A percentile compares a stretch with the other conserved stretches of the same genome.
Evolutionary conservation across 208 protist genomes (phyloP).

Genomic region (Leishmania braziliensis): DNA sequence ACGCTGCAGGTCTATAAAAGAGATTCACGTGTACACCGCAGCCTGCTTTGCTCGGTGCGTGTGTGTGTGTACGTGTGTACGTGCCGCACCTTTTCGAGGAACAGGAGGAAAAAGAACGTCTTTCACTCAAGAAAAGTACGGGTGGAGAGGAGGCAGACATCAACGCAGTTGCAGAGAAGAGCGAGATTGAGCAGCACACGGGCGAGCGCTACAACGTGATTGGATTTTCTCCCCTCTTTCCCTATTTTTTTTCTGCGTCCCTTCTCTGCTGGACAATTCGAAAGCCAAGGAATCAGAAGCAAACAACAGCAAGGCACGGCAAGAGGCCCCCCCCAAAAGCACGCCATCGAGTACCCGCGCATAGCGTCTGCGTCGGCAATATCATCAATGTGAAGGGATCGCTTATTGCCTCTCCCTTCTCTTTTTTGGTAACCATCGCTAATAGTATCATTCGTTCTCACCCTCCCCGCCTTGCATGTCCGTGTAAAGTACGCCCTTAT

Average conservation of each 20-base stretch:
- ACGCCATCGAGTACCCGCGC: too few species aligned
- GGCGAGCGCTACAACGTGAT: not conserved
- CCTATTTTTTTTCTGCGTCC: not conserved
- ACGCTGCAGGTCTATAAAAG: not conserved
- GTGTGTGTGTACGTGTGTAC: not conserved
- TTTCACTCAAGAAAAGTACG: not conserved
- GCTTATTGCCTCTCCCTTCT: not conserved
- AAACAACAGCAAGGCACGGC: not conserved
- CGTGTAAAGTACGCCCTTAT: not conserved
- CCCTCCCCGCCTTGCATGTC: not conserved
- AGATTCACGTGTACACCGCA: not conserved
- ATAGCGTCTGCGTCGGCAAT: not conserved
- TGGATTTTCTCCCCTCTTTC: not conserved
- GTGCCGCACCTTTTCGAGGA: not conserved
- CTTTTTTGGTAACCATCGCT: not conserved
- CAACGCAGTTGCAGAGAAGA: not conserved
- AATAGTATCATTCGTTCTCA: not conserved
- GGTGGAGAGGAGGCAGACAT: not conserved
- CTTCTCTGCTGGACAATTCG: not conserved
- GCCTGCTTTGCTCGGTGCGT: not conserved
- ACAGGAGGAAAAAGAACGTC: not conserved
- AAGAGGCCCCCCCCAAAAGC: too few species aligned
- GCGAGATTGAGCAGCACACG: not conserved
- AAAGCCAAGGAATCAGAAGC: not conserved
- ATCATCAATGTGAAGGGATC: not conserved